These are phyloP conservation scores for Aurifilum marmelostoma DNA, from an alignment of 2,329 filamentous ascomycete species.

Conservation along the genomic window DNA sequence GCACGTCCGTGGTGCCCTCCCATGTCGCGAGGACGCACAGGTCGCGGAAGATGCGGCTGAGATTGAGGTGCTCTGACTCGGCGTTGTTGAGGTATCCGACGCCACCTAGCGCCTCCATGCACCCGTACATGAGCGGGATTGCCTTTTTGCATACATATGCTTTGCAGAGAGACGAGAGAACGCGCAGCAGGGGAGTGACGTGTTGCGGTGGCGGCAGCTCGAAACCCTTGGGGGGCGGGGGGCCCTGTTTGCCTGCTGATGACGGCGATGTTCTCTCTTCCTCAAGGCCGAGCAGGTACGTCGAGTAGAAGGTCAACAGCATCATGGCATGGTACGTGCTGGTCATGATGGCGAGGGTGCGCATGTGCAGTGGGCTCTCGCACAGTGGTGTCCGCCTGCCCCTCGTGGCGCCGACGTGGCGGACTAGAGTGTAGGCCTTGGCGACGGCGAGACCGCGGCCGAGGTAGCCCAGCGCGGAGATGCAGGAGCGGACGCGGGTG, in stretches of 20 bases:
- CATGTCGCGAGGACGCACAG: conserved; percentile 57
- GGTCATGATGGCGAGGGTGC: conserved; percentile 59
- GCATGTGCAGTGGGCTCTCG: conserved; percentile 60
- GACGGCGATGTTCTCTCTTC: conserved; percentile 43
- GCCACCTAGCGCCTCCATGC: conserved; percentile 68
- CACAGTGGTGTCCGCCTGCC: conserved; percentile 51
- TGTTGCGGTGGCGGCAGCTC: conserved; percentile 39
- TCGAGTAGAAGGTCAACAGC: conserved; percentile 57
- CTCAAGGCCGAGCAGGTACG: conserved; percentile 58
- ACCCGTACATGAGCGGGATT: conserved; percentile 55
- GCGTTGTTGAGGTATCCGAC: conserved; percentile 67
- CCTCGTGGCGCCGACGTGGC: conserved; percentile 52
- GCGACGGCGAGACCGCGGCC: conserved; percentile 61
- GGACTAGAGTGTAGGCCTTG: conserved; percentile 60
- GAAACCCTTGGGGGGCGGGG: conserved; percentile 32
- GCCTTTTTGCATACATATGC: conserved; percentile 57
- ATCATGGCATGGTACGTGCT: conserved; percentile 60
- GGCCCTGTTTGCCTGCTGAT: conserved; percentile 14
- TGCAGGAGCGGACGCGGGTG: conserved; percentile 61
- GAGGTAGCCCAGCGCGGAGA: conserved; percentile 55
- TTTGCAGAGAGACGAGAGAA: conserved; percentile 64
- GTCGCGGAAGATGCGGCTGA: conserved; percentile 68
- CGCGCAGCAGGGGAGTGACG: conserved; percentile 52
- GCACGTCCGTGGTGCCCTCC: conserved; percentile 74
- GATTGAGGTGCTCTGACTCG: conserved; percentile 66